Evolutionary conservation across 441 rosid species (phyloP), one percentile per base, ranked within the genome.

Genomic region (Syzygium malaccense): DNA sequence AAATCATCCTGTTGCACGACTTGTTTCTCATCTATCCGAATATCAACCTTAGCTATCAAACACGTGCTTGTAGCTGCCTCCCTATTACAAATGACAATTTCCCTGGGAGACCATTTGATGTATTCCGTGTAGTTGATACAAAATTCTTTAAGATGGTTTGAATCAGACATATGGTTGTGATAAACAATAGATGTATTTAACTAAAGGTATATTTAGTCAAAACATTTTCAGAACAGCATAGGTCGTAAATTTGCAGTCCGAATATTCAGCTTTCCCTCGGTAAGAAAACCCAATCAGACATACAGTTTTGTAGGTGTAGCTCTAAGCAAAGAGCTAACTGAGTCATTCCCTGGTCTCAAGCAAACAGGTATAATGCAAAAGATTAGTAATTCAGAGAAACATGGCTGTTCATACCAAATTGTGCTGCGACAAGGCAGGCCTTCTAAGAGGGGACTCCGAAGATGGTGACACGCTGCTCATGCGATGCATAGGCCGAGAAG

Each of bases 401-500:
- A 89, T 25, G 26, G 88, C 41, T 32, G 48, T 33, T 37, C 83
- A 87, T 93, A 96, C 99, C 97, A 87, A 90, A 91, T 90, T 94
- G 86, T 92, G 94, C 86, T 95, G 98, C 51, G 93, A 87, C 66
- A 90, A 91, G 75, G 96, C 91, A 86, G 97, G 92, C 89, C 95
- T 93, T 93, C 97, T 93, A 30, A 96, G 94, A 86, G 96, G 96
- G 91, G 98, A 95, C 87, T 96, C 98, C 15, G 97, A 93, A 90
- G 97, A 96, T 6, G 98, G 97, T 25, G 98, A 96, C 33, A 92
- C 91, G 86, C 97, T 96, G 90, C 97, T 96, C 89, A 95, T 93
- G 49, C 97, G 93, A 89, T 90, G 93, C 87, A 93, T 78, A 89
- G 91, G 94, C 55, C 95, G 95, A 86, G 94, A 90, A 85, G 91